These are phyloP conservation scores for Ophiostoma sp. DNA, from an alignment of 2,329 filamentous ascomycete genomes.

Conservation along the genomic window DNA sequence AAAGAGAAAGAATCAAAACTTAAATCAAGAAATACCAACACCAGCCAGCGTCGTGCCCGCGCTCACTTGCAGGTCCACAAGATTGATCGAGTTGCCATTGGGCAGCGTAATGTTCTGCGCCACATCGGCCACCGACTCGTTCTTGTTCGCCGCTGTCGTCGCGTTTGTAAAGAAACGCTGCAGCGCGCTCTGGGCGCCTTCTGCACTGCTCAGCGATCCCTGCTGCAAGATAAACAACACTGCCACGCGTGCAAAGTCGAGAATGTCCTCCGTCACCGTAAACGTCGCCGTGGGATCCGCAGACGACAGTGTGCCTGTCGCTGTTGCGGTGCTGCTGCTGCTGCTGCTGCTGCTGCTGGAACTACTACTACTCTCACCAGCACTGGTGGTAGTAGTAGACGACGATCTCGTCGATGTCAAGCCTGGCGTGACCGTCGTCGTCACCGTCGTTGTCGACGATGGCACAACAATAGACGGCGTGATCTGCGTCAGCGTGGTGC, in stretches of 20 bases:
- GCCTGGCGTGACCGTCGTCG: constrained; percentile 26
- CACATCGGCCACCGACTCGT: constrained; percentile 31
- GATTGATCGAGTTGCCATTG: constrained; percentile 44
- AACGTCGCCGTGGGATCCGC: constrained; percentile 39
- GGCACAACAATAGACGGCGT: constrained; percentile 28
- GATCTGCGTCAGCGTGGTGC: constrained; percentile 32
- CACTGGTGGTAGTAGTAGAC: background rate
- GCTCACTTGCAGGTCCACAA: constrained; percentile 38
- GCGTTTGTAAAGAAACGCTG: constrained; percentile 50
- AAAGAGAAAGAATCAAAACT: background rate
- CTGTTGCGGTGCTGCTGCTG: constrained; percentile 24
- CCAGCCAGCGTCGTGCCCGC: constrained; percentile 20
- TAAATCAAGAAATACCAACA: background rate
- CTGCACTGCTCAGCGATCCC: constrained; percentile 46
- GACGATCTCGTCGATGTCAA: background rate
- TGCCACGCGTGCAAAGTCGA: constrained; percentile 60
- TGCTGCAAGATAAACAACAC: constrained; percentile 59
- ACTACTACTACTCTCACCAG: background rate
- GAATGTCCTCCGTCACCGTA: constrained; percentile 47
- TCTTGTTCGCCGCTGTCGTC: constrained; percentile 11
- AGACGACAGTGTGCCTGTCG: constrained; percentile 28
- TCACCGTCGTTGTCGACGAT: constrained; percentile 31
- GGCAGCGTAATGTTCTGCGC: constrained; percentile 38
- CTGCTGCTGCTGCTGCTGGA: constrained; percentile 14
- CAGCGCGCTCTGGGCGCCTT: constrained; percentile 49